Base-by-base conservation (phyloP, 192 early-diverging fungal genomes). In the Coemansia sp. region DNA sequence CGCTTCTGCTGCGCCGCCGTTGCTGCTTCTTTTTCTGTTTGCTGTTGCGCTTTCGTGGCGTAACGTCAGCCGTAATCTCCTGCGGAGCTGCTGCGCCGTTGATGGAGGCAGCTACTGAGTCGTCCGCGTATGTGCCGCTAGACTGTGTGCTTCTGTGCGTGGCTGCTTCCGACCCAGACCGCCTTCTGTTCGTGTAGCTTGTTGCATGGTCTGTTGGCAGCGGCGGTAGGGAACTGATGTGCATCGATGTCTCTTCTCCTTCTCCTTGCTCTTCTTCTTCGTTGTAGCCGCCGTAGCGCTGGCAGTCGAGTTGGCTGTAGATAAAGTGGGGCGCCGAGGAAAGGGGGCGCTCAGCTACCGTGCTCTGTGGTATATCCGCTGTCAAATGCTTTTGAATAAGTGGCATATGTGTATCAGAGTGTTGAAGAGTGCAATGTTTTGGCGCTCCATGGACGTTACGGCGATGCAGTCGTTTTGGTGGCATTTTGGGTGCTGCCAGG, bases 61-160 rank as follows among this genome's bases (percentile, higher is more conserved):
- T 53, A 53, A 43, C 12, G 26, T 46, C 24, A 16, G 5, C 61
- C 3, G 21, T 9, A 5, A n/a, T 38, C n/a, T 15, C 23, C 12
- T n/a, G 12, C 43, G 43, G 23, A 20, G 3, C 30, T 30, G 30
- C 30, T 15, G 26, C 43, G 16, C 6, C 43, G 38, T 16, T 23
- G 26, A 45, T 16, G 6, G 43, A 33, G 4, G 45, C 23, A 5
- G 52, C 60, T 6, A 62, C 65, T 2, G 53, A 34, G 8, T 45
- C 71, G 16, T 63, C 53, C 12, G 65, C 53, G 46, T 68, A 73
- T 16, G 72, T 73, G 52, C 72, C 72, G 33, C 72, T 73, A 9
- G 72, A 73, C 44, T 68, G 65, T 6, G 72, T 63, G 55, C 72
- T 73, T 21, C 7, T 43, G n/a, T 8, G 2, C 30, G 48, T 53